A percentile compares a stretch with the other conserved stretches of the same genome.
Evolutionary conservation across 495 filamentous ascomycete species (phyloP).

Genomic region (Aspergillus nidulans): DNA sequence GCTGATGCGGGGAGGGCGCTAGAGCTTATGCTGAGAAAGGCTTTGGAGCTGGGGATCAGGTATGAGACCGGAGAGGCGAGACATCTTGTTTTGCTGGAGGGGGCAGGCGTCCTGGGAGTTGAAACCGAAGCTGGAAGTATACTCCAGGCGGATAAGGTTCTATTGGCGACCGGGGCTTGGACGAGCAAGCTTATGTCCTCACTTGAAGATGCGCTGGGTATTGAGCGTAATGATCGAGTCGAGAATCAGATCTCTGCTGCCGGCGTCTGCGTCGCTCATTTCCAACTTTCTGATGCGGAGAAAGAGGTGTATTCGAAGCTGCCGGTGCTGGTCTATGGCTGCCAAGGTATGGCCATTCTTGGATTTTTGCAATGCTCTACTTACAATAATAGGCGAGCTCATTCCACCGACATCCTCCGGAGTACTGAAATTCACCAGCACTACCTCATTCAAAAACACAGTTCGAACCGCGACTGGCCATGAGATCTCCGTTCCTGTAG

Average conservation of each 20-base stretch:
- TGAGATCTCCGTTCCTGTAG: conserved; percentile 27
- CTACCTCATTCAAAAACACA: conserved; percentile 29
- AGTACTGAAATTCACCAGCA: conserved; percentile 36
- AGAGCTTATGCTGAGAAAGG: conserved; percentile 28
- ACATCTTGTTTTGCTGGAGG: conserved; percentile 17
- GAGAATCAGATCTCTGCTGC: conserved; percentile 37
- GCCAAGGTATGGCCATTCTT: conserved; percentile 19
- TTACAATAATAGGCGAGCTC: conserved; percentile 21
- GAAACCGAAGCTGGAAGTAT: conserved; percentile 28
- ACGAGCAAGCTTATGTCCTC: conserved; percentile 38
- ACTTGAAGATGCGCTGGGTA: conserved; percentile 28
- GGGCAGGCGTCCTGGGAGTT: conserved; percentile 18
- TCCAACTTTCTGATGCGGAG: conserved; percentile 29
- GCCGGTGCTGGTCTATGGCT: conserved; percentile 38
- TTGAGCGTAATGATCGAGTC: conserved; percentile 22
- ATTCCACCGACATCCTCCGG: conserved; percentile 29
- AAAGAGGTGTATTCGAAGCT: conserved; percentile 23
- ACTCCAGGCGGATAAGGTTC: conserved; percentile 37
- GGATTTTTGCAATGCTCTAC: neutral
- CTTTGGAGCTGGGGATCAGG: conserved; percentile 27
- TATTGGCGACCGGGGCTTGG: conserved; percentile 55
- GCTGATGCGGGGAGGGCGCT: conserved; percentile 34
- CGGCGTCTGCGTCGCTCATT: conserved; percentile 36
- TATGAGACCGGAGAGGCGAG: conserved; percentile 30
- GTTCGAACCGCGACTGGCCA: conserved; percentile 25